These are phyloP conservation scores for Xylaria bambusicola DNA, from an alignment of 495 filamentous ascomycete species.

Conservation along the genomic window DNA sequence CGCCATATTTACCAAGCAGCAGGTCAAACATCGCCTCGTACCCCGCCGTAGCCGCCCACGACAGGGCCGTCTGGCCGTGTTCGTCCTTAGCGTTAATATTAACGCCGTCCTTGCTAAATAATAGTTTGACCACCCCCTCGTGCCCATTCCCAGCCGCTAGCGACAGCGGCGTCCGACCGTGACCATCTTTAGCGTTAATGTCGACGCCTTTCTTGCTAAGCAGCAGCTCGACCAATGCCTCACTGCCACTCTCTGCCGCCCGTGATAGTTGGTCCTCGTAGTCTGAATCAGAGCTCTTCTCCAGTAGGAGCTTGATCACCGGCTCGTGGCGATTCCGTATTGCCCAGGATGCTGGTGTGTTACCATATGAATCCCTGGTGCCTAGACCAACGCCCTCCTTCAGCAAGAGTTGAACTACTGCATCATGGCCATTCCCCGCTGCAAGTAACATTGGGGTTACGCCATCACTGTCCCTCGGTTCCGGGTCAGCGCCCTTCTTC, in stretches of 20 bases:
- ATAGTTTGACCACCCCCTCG: not conserved
- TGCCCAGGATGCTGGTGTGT: not conserved
- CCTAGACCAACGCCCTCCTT: not conserved
- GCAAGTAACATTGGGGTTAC: not conserved
- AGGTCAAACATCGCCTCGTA: not conserved
- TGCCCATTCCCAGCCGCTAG: not conserved
- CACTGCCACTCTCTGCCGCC: not conserved
- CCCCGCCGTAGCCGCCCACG: not conserved
- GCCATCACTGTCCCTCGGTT: too few relatives aligned
- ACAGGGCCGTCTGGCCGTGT: not conserved
- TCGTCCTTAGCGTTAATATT: not conserved
- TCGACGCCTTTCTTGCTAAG: not conserved
- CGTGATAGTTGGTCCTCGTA: not conserved
- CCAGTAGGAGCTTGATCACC: not conserved
- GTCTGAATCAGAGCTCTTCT: too few relatives aligned
- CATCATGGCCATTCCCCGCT: not conserved
- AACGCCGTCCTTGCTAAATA: not conserved
- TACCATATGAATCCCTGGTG: not conserved
- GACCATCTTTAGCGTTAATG: not conserved
- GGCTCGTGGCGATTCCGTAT: not conserved
- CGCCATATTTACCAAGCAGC: not conserved
- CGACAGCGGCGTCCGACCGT: conserved; percentile 2
- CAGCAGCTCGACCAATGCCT: not conserved
- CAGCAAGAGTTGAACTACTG: not conserved
- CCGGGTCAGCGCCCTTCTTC: too few relatives aligned